These are phyloP conservation scores for Solanum infundibuliforme DNA, from an alignment of 257 asterid genomes.

Conservation along the genomic window DNA sequence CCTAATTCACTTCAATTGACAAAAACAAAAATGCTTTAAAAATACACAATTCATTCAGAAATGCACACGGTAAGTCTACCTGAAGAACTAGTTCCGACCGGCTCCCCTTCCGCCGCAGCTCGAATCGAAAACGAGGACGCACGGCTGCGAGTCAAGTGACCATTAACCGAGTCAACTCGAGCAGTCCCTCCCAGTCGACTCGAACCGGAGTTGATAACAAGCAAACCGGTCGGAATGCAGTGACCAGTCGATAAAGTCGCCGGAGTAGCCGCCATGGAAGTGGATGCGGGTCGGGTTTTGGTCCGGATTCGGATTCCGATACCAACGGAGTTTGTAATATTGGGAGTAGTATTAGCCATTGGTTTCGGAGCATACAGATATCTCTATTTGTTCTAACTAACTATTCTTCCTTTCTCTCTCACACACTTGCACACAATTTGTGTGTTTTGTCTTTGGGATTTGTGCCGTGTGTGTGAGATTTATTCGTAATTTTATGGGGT, in stretches of 20 bases:
- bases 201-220: background rate
- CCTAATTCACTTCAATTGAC: background rate
- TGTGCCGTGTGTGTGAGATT: background rate
- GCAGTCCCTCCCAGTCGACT: background rate
- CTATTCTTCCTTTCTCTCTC: background rate
- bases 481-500: background rate
- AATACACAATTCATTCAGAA: background rate
- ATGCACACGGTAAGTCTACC: background rate
- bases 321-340: background rate
- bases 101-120: slow-evolving; percentile 7
- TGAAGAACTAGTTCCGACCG: slow-evolving; percentile 16
- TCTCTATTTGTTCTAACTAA: background rate
- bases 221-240: background rate
- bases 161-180: slow-evolving; percentile 2
- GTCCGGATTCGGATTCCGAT: slow-evolving; percentile 1
- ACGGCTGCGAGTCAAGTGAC: background rate
- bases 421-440: background rate
- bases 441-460: background rate
- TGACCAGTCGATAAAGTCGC: background rate
- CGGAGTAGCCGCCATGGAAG: background rate
- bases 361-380: slow-evolving; percentile 25
- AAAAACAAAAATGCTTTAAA: background rate
- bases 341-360: slow-evolving; percentile 16
- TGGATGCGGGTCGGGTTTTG: background rate
- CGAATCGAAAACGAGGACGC: slow-evolving; percentile 1